Conservation (phyloP, 1,139 yeast species). For the Taiozyma sp. region DNA sequence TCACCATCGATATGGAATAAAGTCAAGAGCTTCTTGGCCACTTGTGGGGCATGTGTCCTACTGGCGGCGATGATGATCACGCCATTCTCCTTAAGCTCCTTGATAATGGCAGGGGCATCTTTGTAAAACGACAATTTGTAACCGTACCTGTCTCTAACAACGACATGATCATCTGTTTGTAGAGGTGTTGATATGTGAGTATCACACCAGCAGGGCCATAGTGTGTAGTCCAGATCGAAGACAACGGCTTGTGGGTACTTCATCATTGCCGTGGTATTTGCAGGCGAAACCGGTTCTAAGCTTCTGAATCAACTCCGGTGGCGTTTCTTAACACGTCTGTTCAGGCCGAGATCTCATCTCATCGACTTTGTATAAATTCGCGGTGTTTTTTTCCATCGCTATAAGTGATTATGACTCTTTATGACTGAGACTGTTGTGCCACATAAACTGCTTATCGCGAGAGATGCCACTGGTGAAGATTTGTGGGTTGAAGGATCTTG, state of each 20-base stretch:
- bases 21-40: slow-evolving; percentile 53
- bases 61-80: slow-evolving; percentile 59
- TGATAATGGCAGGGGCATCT: slow-evolving; percentile 55
- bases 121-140: slow-evolving; percentile 45
- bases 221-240: slow-evolving; percentile 70
- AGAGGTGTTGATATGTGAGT: slow-evolving; percentile 62
- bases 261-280: background rate
- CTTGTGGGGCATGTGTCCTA: slow-evolving; percentile 51
- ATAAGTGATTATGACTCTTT: background rate
- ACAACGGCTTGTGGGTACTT: slow-evolving; percentile 56
- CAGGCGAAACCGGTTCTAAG: no score
- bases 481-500: slow-evolving; percentile 70
- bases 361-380: background rate
- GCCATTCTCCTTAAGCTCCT: slow-evolving; percentile 35
- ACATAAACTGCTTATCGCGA: no score
- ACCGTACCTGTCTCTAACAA: slow-evolving; percentile 34
- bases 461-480: slow-evolving; percentile 44
- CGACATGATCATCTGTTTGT: slow-evolving; percentile 19
- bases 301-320: no score
- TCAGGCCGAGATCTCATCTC: background rate
- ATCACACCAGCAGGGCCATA: slow-evolving; percentile 73
- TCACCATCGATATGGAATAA: slow-evolving; percentile 41
- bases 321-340: no score
- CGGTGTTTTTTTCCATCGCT: no score
- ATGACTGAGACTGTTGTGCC: no score